Conservation (phyloP, 495 filamentous ascomycete genomes). For the Paragyromitra xinjiangensis region DNA sequence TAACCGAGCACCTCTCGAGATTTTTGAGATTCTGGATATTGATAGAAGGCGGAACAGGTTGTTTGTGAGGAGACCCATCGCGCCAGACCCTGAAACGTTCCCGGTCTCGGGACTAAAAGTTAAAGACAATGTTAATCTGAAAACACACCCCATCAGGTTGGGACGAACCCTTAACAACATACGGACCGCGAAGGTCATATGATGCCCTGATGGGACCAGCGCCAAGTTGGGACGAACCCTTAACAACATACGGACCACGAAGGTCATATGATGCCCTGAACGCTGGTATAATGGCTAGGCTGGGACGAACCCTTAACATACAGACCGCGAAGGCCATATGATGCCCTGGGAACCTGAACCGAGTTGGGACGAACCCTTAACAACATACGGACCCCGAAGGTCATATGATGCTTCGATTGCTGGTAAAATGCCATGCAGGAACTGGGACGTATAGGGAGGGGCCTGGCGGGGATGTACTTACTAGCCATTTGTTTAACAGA, state of each 20-base stretch:
- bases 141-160: conserved; percentile 15
- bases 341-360: not conserved
- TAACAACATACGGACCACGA: conserved; percentile 35
- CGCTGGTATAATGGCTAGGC: conserved; percentile 15
- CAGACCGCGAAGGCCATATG: conserved; percentile 1
- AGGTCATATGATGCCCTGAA: conserved; percentile 31
- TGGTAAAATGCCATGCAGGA: conserved; percentile 12
- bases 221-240: conserved; percentile 35
- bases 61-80: not conserved
- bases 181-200: conserved; percentile 28
- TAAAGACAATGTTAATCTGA: conserved; percentile 10
- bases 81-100: conserved; percentile 27
- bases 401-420: conserved; percentile 18
- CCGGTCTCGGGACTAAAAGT: conserved; percentile 17
- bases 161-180: conserved; percentile 43
- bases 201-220: conserved; percentile 19
- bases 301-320: conserved; percentile 10
- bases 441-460: not conserved
- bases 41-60: conserved; percentile 5
- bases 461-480: conserved; percentile 2
- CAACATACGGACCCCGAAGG: conserved; percentile 24
- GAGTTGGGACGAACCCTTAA: conserved; percentile 12
- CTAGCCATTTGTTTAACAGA: conserved; percentile 13
- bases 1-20: conserved; percentile 16
- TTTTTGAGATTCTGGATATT: conserved; percentile 15